Conservation (phyloP, 2,329 filamentous ascomycete species). For the Monilinia fructigena region DNA sequence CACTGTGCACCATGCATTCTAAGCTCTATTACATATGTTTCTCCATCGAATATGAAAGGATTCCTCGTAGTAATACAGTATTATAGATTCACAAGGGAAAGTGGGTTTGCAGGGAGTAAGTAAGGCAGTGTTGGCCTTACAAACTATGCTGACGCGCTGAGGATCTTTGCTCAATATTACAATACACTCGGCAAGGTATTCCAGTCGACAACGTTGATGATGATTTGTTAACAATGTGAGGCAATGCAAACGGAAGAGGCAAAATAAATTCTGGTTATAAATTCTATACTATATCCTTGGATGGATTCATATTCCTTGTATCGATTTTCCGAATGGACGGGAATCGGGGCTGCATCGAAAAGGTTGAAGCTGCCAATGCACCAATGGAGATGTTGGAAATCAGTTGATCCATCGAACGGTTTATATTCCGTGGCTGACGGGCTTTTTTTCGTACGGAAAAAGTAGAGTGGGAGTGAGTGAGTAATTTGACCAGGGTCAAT, state of each 20-base stretch:
- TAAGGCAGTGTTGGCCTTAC: constrained; percentile 19
- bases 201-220: background rate
- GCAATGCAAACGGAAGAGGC: constrained; percentile 10
- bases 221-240: constrained; percentile 9
- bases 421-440: constrained; percentile 14
- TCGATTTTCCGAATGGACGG: constrained; percentile 15
- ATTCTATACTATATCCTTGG: constrained; percentile 11
- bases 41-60: constrained; percentile 12
- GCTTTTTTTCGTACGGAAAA: background rate
- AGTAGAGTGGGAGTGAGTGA: background rate
- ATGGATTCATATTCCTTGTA: constrained; percentile 7
- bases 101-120: constrained; percentile 16
- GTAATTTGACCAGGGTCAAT: constrained; percentile 5
- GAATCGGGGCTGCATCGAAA: constrained; percentile 17
- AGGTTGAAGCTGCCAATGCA: constrained; percentile 11
- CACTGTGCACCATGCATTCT: constrained; percentile 31
- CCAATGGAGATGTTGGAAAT: constrained; percentile 4
- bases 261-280: constrained; percentile 5
- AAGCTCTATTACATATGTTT: constrained; percentile 24
- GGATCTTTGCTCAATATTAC: constrained; percentile 18
- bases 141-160: constrained; percentile 22
- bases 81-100: constrained; percentile 8
- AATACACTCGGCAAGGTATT: constrained; percentile 10
- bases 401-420: constrained; percentile 11
- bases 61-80: constrained; percentile 10